Percentiles rank a stretch among this genome's conserved stretches.
phyloP scores from a whole-genome alignment of 257 asterid species.

The Lycium ferocissimum region DNA sequence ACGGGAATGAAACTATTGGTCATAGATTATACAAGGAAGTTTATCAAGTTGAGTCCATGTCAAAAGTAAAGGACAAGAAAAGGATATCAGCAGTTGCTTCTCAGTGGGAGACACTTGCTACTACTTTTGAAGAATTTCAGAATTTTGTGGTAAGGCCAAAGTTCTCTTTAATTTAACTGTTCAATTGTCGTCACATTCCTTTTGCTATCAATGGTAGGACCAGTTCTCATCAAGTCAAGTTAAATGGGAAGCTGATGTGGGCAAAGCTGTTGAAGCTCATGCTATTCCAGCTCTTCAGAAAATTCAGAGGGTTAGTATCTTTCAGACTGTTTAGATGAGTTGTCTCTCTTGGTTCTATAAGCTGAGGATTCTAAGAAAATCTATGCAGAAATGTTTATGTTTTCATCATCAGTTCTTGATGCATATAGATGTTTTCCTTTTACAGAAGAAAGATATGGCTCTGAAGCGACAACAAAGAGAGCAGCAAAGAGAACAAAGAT shows the following conservation, averaged over 20 bases:
- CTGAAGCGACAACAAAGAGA: constrained; percentile 49
- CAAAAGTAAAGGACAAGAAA: constrained; percentile 45
- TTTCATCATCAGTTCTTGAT: constrained; percentile 22
- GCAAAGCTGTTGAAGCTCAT: constrained; percentile 56
- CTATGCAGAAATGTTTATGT: constrained; percentile 12
- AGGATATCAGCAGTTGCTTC: constrained; percentile 42
- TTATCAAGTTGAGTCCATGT: constrained; percentile 37
- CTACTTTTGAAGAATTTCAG: constrained; percentile 76
- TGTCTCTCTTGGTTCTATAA: constrained; percentile 19
- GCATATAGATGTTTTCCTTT: constrained; percentile 34
- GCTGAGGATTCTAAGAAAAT: constrained; percentile 20
- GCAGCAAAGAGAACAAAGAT: constrained; percentile 52
- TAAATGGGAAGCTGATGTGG: constrained; percentile 64
- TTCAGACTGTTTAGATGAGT: constrained; percentile 23
- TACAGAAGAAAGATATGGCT: constrained; percentile 74
- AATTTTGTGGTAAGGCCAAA: constrained; percentile 62
- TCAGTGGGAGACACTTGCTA: constrained; percentile 90
- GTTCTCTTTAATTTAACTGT: constrained; percentile 33
- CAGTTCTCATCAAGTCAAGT: constrained; percentile 63
- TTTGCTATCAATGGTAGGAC: constrained; percentile 52
- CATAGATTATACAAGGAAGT: constrained; percentile 88
- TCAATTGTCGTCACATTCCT: constrained; percentile 33
- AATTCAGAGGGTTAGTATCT: constrained; percentile 67
- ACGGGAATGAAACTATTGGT: constrained; percentile 70
- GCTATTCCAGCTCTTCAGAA: constrained; percentile 74